A percentile compares a stretch with the other conserved stretches of the same genome.
Evolutionary conservation across 768 basidiomycete genomes (phyloP).

Genomic region (Thelephora ganbajun): DNA sequence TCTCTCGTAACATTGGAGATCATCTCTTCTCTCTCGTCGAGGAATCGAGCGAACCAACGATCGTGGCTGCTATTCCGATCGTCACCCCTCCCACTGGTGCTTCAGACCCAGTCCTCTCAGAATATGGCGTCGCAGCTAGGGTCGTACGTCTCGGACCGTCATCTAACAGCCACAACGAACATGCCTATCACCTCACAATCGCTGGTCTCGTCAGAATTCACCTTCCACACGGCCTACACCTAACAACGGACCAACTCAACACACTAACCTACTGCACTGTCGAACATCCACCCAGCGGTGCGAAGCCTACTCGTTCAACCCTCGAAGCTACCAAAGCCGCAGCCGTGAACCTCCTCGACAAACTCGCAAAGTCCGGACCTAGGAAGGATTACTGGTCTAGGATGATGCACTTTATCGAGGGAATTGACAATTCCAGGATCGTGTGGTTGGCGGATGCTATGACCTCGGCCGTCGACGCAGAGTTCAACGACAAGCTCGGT

Average conservation of each 20-base stretch:
- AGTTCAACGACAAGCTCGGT: constrained; percentile 65
- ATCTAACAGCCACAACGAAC: constrained; percentile 33
- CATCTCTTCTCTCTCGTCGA: constrained; percentile 54
- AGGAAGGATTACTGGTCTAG: constrained; percentile 57
- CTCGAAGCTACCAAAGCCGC: constrained; percentile 58
- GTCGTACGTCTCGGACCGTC: constrained; percentile 59
- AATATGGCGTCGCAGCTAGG: constrained; percentile 59
- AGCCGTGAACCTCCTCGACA: constrained; percentile 52
- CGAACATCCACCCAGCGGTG: constrained; percentile 21
- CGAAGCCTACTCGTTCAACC: constrained; percentile 34
- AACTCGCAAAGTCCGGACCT: constrained; percentile 31
- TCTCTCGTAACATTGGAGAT: constrained; percentile 47
- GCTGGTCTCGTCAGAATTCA: constrained; percentile 59
- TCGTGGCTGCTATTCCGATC: constrained; percentile 55
- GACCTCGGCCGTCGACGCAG: constrained; percentile 44
- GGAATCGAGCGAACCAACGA: constrained; percentile 52
- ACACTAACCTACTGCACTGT: constrained; percentile 13
- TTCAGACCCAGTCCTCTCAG: constrained; percentile 18
- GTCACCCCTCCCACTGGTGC: constrained; percentile 15
- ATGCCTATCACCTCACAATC: constrained; percentile 56
- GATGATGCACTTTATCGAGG: constrained; percentile 60
- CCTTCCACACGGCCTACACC: constrained; percentile 38
- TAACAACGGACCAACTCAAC: constrained; percentile 5
- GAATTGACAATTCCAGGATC: constrained; percentile 45
- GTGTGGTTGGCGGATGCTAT: constrained; percentile 73